phyloP scores from a whole-genome alignment of 179 eudicot species.

The Silene coronaria region DNA sequence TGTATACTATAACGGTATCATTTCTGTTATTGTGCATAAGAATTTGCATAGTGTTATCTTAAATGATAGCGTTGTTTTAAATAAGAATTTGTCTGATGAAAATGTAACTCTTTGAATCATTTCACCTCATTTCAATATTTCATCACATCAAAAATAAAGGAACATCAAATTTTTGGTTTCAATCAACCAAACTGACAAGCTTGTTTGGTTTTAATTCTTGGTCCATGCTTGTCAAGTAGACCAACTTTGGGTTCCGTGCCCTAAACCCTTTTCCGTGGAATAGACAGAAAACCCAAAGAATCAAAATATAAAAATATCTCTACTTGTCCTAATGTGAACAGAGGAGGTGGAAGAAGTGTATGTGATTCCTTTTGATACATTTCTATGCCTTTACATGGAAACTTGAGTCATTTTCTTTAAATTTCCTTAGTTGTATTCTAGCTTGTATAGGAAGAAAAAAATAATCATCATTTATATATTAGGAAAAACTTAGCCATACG shows the following conservation, averaged over 20 bases:
- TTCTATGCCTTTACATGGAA: background rate
- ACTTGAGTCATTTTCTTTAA: slow-evolving; percentile 1
- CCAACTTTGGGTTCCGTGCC: background rate
- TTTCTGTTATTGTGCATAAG: too few relatives aligned
- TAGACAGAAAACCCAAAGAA: slow-evolving; percentile 1
- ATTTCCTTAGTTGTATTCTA: background rate
- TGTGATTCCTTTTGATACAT: background rate
- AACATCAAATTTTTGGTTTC: too few relatives aligned
- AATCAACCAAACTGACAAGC: background rate
- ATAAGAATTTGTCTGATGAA: too few relatives aligned
- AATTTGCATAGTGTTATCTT: too few relatives aligned
- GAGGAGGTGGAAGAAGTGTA: background rate
- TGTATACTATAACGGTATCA: too few relatives aligned
- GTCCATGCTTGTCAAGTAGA: background rate
- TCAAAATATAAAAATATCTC: background rate
- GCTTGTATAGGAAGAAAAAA: slow-evolving; percentile 13
- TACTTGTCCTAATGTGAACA: slow-evolving; percentile 5
- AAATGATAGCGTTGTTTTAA: too few relatives aligned
- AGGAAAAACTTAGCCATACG: slow-evolving; percentile 16
- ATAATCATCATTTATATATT: slow-evolving; percentile 2
- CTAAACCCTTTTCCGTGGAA: background rate
- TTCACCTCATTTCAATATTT: too few relatives aligned
- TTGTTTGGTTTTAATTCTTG: background rate
- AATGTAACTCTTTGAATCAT: too few relatives aligned
- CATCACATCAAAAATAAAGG: too few relatives aligned